Evolutionary conservation across 2,329 filamentous ascomycete genomes (phyloP).

Genomic region (Zasmidium angulare): DNA sequence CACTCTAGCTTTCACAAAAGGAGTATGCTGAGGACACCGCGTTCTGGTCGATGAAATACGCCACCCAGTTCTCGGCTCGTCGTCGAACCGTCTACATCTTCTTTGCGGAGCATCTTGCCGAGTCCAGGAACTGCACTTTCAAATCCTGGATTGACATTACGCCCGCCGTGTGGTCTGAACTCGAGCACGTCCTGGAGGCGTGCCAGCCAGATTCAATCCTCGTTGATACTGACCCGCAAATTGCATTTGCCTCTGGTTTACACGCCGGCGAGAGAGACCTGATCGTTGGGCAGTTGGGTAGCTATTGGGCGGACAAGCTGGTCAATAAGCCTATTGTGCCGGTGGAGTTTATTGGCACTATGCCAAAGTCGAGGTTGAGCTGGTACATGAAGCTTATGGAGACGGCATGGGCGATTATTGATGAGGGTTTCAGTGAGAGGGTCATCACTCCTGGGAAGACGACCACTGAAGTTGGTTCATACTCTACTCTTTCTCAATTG

Average conservation of each 20-base stretch:
- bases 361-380: slow-evolving; percentile 13
- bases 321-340: slow-evolving; percentile 18
- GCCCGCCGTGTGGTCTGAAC: slow-evolving; percentile 11
- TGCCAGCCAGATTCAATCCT: slow-evolving; percentile 16
- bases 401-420: slow-evolving; percentile 21
- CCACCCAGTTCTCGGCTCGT: slow-evolving; percentile 22
- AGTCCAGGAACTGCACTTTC: neutral
- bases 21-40: slow-evolving; percentile 25
- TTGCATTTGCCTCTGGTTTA: slow-evolving; percentile 22
- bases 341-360: slow-evolving; percentile 23
- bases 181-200: slow-evolving; percentile 7
- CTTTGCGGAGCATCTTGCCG: slow-evolving; percentile 6
- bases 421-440: slow-evolving; percentile 17
- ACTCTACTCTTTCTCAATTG: neutral
- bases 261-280: slow-evolving; percentile 16
- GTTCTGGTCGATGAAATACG: slow-evolving; percentile 26
- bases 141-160: slow-evolving; percentile 20
- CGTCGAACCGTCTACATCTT: slow-evolving; percentile 21
- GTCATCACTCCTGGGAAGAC: slow-evolving; percentile 17
- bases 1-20: slow-evolving; percentile 17
- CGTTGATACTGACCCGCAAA: slow-evolving; percentile 17
- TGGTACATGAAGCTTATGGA: slow-evolving; percentile 23
- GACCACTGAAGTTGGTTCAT: slow-evolving; percentile 8
- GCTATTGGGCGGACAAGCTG: slow-evolving; percentile 11
- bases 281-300: slow-evolving; percentile 4